A percentile compares a stretch with the other conserved stretches of the same genome.
phyloP scores from a whole-genome alignment of 805 yeast species.

The Ogataea salicorniae region DNA sequence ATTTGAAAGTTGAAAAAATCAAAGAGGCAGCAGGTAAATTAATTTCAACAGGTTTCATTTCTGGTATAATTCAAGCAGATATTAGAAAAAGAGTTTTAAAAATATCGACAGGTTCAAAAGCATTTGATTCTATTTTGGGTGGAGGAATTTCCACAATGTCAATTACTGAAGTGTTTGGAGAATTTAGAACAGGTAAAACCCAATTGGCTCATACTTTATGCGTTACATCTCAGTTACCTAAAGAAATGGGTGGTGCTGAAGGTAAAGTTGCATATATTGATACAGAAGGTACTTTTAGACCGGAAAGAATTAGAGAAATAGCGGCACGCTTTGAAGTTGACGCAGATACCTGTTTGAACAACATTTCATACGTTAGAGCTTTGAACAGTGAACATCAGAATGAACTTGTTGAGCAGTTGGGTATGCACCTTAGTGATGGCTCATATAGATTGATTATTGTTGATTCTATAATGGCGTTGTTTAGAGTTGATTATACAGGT shows the following conservation, averaged over 20 bases:
- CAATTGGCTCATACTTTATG: constrained; percentile 76
- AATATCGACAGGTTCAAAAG: constrained; percentile 67
- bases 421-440: constrained; percentile 62
- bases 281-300: constrained; percentile 79
- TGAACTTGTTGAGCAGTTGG: constrained; percentile 64
- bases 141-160: constrained; percentile 77
- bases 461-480: constrained; percentile 76
- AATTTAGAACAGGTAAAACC: constrained; percentile 78
- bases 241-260: constrained; percentile 71
- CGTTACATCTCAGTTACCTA: constrained; percentile 69
- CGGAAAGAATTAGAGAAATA: constrained; percentile 59
- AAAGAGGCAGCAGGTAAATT: constrained; percentile 68
- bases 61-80: constrained; percentile 66
- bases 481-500: constrained; percentile 74
- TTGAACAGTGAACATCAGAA: constrained; percentile 75
- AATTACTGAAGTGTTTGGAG: constrained; percentile 76
- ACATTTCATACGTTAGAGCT: constrained; percentile 71
- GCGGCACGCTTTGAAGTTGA: constrained; percentile 67
- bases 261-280: constrained; percentile 78
- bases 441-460: constrained; percentile 55
- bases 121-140: constrained; percentile 62
- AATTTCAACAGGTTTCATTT: constrained; percentile 62
- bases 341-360: constrained; percentile 63
- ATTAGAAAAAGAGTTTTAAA: constrained; percentile 58
- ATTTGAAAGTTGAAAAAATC: constrained; percentile 72